phyloP scores from a whole-genome alignment of 2,329 filamentous ascomycete genomes.

The Paraconiothyrium sp. region DNA sequence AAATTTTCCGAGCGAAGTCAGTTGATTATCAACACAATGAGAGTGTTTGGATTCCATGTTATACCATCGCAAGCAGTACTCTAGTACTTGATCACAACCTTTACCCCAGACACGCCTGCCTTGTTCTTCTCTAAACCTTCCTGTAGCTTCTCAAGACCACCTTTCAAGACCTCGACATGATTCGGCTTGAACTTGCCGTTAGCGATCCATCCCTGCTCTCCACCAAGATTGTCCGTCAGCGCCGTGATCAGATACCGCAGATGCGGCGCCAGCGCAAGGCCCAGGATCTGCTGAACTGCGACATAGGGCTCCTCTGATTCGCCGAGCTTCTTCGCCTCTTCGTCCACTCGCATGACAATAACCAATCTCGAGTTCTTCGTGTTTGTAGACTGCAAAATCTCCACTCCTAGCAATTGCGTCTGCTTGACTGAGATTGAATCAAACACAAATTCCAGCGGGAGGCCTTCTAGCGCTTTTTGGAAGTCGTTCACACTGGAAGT shows the following conservation, averaged over 20 bases:
- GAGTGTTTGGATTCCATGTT: no score
- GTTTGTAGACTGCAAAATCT: conserved; percentile 15
- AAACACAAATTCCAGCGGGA: conserved; percentile 21
- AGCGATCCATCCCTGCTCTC: conserved; percentile 20
- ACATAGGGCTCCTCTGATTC: conserved; percentile 16
- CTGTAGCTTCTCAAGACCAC: conserved; percentile 20
- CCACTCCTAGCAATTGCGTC: conserved; percentile 17
- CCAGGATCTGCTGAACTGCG: conserved; percentile 15
- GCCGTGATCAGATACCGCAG: conserved; percentile 17
- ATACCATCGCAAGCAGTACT: no score
- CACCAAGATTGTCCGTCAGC: conserved; percentile 20
- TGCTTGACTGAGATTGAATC: conserved; percentile 16
- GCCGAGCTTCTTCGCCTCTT: conserved; percentile 18
- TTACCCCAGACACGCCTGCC: conserved; percentile 23
- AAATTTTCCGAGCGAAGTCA: no score
- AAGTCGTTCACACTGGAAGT: conserved; percentile 14
- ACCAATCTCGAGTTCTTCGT: conserved; percentile 12
- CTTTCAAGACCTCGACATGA: conserved; percentile 13
- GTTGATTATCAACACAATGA: no score
- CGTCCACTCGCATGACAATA: neutral
- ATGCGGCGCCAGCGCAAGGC: conserved; percentile 16
- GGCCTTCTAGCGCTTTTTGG: conserved; percentile 12
- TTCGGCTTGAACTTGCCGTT: conserved; percentile 21
- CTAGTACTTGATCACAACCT: conserved; percentile 17
- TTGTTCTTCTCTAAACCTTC: conserved; percentile 23